A percentile compares a stretch with the other conserved stretches of the same genome.
Evolutionary conservation across 2,329 filamentous ascomycete genomes (phyloP).

Genomic region (Penicillium sp.): DNA sequence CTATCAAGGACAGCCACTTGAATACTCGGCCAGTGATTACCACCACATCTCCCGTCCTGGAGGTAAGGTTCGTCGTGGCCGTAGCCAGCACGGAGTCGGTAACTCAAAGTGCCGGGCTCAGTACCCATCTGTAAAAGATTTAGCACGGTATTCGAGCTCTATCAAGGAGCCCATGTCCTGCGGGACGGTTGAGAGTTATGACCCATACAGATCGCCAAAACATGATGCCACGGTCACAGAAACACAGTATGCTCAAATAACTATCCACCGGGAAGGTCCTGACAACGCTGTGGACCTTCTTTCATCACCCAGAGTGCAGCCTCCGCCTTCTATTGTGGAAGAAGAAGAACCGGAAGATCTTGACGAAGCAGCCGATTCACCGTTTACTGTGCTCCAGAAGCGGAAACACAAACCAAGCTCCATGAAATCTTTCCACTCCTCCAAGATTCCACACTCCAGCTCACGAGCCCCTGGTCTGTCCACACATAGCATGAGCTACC

Average conservation of each 20-base stretch:
- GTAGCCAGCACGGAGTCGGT: slow-evolving; percentile 27
- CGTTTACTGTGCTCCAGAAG: slow-evolving; percentile 35
- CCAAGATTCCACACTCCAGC: slow-evolving; percentile 51
- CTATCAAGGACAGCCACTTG: slow-evolving; percentile 72
- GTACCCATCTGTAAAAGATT: slow-evolving; percentile 59
- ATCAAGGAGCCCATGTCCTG: slow-evolving; percentile 49
- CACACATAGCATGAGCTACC: slow-evolving; percentile 54
- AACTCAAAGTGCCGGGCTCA: slow-evolving; percentile 52
- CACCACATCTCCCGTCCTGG: slow-evolving; percentile 65
- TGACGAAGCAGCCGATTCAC: slow-evolving; percentile 24
- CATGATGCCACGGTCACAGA: slow-evolving; percentile 52
- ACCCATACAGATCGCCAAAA: slow-evolving; percentile 76
- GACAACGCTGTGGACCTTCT: slow-evolving; percentile 3
- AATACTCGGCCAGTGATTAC: slow-evolving; percentile 88
- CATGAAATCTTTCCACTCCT: slow-evolving; percentile 41
- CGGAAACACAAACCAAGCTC: slow-evolving; percentile 35
- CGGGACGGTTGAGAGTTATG: slow-evolving; percentile 66
- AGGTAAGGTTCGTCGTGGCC: slow-evolving; percentile 34
- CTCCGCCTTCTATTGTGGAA: slow-evolving; percentile 22
- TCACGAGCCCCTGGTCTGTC: slow-evolving; percentile 42
- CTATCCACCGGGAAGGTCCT: slow-evolving; percentile 59
- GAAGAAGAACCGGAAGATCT: slow-evolving; percentile 21
- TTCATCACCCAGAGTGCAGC: slow-evolving; percentile 10
- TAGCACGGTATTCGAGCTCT: slow-evolving; percentile 51
- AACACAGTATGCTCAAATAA: slow-evolving; percentile 66